phyloP scores from a whole-genome alignment of 2,329 filamentous ascomycete genomes.

The Myriosclerotinia scirpicola region DNA sequence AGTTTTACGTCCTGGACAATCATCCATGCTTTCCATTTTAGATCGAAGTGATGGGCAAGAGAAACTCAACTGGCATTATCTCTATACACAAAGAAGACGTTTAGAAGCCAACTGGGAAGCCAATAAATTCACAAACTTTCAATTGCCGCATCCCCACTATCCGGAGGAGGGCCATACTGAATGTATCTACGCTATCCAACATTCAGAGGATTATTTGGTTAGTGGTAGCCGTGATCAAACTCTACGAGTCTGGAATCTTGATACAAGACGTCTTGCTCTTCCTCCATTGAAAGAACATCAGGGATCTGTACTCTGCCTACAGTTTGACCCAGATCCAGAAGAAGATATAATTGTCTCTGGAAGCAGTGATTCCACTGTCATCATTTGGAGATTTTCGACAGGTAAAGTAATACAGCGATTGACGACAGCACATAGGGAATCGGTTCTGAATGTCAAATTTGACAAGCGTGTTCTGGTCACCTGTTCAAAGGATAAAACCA shows the following conservation, averaged over 20 bases:
- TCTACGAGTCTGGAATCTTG: conserved; percentile 84
- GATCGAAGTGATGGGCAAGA: conserved; percentile 52
- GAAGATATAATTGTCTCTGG: conserved; percentile 95
- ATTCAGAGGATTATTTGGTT: conserved; percentile 79
- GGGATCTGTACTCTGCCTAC: conserved; percentile 89
- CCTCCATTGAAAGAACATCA: conserved; percentile 73
- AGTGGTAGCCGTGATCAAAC: conserved; percentile 90
- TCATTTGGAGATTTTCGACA: conserved; percentile 91
- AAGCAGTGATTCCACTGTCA: conserved; percentile 87
- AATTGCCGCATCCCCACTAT: conserved; percentile 80
- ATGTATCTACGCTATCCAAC: conserved; percentile 94
- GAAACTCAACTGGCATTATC: conserved; percentile 85
- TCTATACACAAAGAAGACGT: conserved; percentile 83
- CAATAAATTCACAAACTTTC: conserved; percentile 80
- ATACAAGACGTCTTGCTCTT: conserved; percentile 70
- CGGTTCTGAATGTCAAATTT: conserved; percentile 90
- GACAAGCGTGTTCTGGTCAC: conserved; percentile 90
- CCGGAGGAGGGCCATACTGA: conserved; percentile 83
- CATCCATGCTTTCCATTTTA: conserved; percentile 46
- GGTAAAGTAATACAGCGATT: conserved; percentile 79
- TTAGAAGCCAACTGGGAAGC: conserved; percentile 91
- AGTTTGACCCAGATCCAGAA: conserved; percentile 84
- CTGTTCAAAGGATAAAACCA: conserved; percentile 94
- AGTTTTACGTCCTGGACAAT: conserved; percentile 23
- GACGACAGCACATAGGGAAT: conserved; percentile 77